Conservation (phyloP, 768 basidiomycete species). For the Kwoniella botswanensis region DNA sequence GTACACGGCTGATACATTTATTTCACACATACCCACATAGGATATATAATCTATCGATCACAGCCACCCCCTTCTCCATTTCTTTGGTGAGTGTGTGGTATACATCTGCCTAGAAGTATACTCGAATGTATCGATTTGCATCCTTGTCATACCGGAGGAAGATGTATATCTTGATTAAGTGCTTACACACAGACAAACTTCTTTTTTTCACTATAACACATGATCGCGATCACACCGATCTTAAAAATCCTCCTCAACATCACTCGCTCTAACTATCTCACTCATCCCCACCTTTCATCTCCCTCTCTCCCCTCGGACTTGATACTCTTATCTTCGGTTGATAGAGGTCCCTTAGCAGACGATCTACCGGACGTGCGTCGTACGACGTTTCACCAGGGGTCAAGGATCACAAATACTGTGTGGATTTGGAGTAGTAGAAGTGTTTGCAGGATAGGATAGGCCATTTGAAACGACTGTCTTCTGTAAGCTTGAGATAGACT, state of each 20-base stretch:
- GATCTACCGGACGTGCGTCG: constrained; percentile 2
- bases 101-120: neutral
- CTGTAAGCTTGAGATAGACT: neutral
- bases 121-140: neutral
- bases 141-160: neutral
- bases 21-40: neutral
- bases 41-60: neutral
- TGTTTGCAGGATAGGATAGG: neutral
- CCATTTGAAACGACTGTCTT: neutral
- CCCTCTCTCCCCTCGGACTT: neutral
- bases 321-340: neutral
- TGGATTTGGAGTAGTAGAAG: constrained; percentile 2
- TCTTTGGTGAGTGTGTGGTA: constrained; percentile 4
- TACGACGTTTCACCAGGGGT: neutral
- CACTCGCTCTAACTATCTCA: neutral
- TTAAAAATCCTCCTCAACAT: neutral
- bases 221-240: neutral
- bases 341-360: neutral
- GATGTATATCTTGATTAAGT: neutral
- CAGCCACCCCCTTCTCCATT: constrained; percentile 5
- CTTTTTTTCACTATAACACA: constrained; percentile 2
- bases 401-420: neutral
- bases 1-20: constrained; percentile 16
- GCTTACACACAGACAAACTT: constrained; percentile 14
- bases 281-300: neutral